Conservation (phyloP, 257 asterid genomes). For the Verbascum thapsus region DNA sequence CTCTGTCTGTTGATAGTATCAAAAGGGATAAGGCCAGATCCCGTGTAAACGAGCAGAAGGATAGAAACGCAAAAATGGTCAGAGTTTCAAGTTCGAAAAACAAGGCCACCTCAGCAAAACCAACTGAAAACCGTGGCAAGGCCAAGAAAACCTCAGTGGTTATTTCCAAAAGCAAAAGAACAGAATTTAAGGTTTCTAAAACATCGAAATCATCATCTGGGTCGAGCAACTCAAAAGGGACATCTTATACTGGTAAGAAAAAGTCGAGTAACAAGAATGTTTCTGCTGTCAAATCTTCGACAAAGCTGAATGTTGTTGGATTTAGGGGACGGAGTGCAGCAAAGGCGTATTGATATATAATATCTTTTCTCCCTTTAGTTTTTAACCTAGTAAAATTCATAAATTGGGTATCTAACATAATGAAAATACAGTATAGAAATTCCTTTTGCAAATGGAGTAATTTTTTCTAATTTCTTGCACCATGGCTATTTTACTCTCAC, state of each 20-base stretch:
- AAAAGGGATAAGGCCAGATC: slow-evolving; percentile 83
- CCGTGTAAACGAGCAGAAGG: slow-evolving; percentile 70
- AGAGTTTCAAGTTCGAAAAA: slow-evolving; percentile 48
- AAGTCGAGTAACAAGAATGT: slow-evolving; percentile 38
- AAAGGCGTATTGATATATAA: slow-evolving; percentile 45
- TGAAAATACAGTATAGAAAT: too few relatives aligned
- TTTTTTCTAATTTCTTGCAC: too few relatives aligned
- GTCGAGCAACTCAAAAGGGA: slow-evolving; percentile 38
- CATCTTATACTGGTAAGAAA: slow-evolving; percentile 43
- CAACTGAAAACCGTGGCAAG: slow-evolving; percentile 43
- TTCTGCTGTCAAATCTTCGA: slow-evolving; percentile 37
- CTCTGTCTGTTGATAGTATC: slow-evolving; percentile 72
- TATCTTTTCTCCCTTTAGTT: not conserved
- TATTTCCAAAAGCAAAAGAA: slow-evolving; percentile 45
- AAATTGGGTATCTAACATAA: not conserved
- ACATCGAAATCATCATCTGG: slow-evolving; percentile 44
- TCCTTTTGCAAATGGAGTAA: too few relatives aligned
- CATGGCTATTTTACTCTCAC: too few relatives aligned
- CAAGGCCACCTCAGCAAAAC: slow-evolving; percentile 40
- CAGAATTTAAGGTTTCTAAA: slow-evolving; percentile 40
- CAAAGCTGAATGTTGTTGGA: slow-evolving; percentile 86
- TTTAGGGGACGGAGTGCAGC: slow-evolving; percentile 83
- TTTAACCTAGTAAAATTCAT: slow-evolving; percentile 14
- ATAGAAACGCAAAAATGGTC: slow-evolving; percentile 50
- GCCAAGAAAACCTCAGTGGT: slow-evolving; percentile 42